Evolutionary conservation across 805 yeast species (phyloP), one percentile per base, ranked within the genome.

Genomic region (Tetrapisispora namnaoensis): DNA sequence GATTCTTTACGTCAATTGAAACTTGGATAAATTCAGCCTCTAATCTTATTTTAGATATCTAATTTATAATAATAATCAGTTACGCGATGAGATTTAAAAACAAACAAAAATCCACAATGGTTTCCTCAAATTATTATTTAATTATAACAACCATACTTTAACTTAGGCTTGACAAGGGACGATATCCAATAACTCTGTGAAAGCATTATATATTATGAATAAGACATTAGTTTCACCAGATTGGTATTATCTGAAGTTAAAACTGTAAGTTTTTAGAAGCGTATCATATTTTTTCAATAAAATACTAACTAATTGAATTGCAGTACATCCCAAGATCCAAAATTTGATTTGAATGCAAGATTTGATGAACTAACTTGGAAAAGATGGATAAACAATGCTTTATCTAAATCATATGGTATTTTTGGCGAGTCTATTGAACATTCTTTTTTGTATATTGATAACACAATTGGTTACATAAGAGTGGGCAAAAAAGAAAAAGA

Each of bases 321-420:
- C 28, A 60, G 62, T 40, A 56, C 66, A 16, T 53, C 67, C 8
- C 58, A 54, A 28, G 49, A 57, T 48, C 42, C 47, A 1, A 53
- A 55, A 2, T 39, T 46, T 14, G 66, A 62, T 41, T 22, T 48
- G 3, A 60, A 59, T 30, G 35, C 49, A 6, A 48, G 34, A 18
- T 43, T 70, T 3, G 73, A 71, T 49, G 51, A 56, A 11, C 62
- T 68, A 41, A 65, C 74, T 2, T 72, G 76, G 77, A 66, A 59
- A 24, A 66, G 67, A 27, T 62, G 67, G 59, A 51, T 71, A 5
- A 57, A 57, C 22, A 58, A 55, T 37, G 70, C 75, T 0, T 50
- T 72, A 22, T 60, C 54, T 28, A 60, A 64, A 20, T 61, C 67
- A 6, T 72, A 70, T 53, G 77, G 77, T 1, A 38, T 70, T 4